These are phyloP conservation scores for Elsinoe perseae DNA, from an alignment of 2,329 filamentous ascomycete genomes.

Conservation along the genomic window DNA sequence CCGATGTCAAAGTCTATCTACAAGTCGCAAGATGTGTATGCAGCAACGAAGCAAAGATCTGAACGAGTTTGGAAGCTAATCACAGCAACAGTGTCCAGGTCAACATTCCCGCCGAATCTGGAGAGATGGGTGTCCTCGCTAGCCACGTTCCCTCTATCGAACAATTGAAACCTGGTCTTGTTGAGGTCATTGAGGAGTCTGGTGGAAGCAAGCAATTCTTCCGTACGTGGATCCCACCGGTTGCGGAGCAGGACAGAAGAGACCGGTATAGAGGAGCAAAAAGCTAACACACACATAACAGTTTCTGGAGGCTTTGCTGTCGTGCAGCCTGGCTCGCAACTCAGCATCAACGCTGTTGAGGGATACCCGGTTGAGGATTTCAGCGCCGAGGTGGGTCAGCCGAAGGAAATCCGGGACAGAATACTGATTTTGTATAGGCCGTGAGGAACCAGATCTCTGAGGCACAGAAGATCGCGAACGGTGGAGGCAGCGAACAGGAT, in stretches of 20 bases:
- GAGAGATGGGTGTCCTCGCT: constrained; percentile 98
- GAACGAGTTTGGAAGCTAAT: neutral
- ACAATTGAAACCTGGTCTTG: constrained; percentile 92
- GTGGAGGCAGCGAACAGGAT: constrained; percentile 89
- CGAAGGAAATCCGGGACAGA: neutral
- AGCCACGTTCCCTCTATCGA: constrained; percentile 99
- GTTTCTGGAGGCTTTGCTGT: constrained; percentile 96
- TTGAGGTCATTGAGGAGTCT: constrained; percentile 92
- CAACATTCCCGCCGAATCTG: constrained; percentile 95
- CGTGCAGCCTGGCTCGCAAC: constrained; percentile 85
- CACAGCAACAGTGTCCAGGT: constrained; percentile 70
- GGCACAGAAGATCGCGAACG: constrained; percentile 88
- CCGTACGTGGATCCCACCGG: constrained; percentile 56
- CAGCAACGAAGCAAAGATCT: constrained; percentile 22
- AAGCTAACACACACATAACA: constrained; percentile 32
- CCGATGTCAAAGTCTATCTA: constrained; percentile 51
- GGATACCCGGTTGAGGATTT: constrained; percentile 93
- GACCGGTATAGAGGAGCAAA: constrained; percentile 12
- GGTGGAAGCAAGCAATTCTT: constrained; percentile 94
- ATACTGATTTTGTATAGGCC: constrained; percentile 40
- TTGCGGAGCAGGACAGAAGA: neutral
- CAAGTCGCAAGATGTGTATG: constrained; percentile 64
- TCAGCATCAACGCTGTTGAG: constrained; percentile 99
- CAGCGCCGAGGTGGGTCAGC: constrained; percentile 61
- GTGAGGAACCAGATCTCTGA: constrained; percentile 86